These are phyloP conservation scores for Calocybe gambosa DNA, from an alignment of 1,284 basidiomycete species.

Conservation along the genomic window DNA sequence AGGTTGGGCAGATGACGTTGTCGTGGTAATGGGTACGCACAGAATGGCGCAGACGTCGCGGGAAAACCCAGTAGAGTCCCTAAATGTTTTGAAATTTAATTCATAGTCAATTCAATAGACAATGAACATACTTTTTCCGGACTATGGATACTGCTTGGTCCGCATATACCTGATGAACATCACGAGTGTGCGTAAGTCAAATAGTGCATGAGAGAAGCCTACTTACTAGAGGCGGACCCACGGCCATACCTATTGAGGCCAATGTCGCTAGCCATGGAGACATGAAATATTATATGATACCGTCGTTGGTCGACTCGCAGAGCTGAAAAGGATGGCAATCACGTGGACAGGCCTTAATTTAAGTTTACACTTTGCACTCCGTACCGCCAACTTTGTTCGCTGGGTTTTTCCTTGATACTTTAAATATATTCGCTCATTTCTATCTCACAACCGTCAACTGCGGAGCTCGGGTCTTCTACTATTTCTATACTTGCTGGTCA, in stretches of 20 bases:
- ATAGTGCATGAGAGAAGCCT: too few relatives aligned
- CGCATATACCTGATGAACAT: constrained; percentile 51
- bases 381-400: too few relatives aligned
- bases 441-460: too few relatives aligned
- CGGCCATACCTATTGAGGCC: constrained; percentile 65
- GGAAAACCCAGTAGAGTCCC: constrained; percentile 82
- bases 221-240: constrained; percentile 62
- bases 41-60: constrained; percentile 77
- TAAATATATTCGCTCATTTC: too few relatives aligned
- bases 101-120: constrained; percentile 3
- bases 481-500: neutral
- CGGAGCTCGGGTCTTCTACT: too few relatives aligned
- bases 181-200: neutral
- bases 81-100: constrained; percentile 25
- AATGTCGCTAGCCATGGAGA: constrained; percentile 47
- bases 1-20: constrained; percentile 5
- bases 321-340: constrained; percentile 1
- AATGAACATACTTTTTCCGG: constrained; percentile 49
- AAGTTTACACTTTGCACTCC: too few relatives aligned
- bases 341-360: too few relatives aligned
- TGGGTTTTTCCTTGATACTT: too few relatives aligned
- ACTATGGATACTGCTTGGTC: constrained; percentile 74
- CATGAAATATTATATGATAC: too few relatives aligned
- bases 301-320: too few relatives aligned
- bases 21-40: constrained; percentile 31